Conservation (phyloP, 1,139 yeast species). For the Nakaseomyces sp. region DNA sequence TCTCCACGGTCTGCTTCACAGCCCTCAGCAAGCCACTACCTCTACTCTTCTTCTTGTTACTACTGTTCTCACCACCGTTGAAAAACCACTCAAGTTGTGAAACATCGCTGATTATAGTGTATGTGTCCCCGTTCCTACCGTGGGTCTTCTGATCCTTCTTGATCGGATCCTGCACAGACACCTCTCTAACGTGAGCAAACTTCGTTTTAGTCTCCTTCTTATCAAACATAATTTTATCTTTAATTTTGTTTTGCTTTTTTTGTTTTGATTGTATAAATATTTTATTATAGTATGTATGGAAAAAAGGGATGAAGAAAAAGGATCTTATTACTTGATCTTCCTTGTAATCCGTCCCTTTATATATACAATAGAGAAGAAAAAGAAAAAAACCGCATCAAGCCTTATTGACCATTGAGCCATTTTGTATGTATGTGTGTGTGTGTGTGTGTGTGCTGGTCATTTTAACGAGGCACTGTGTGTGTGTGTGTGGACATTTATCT, state of each 20-base stretch:
- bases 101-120: constrained; percentile 12
- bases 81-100: constrained; percentile 8
- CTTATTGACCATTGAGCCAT: too few species aligned
- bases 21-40: constrained; percentile 4
- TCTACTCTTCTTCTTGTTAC: neutral
- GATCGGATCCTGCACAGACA: constrained; percentile 8
- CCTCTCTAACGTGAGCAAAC: constrained; percentile 13
- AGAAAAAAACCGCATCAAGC: too few species aligned
- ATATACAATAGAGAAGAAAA: too few species aligned
- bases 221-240: constrained; percentile 1
- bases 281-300: too few species aligned
- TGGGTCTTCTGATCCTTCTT: constrained; percentile 5
- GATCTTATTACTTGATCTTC: too few species aligned
- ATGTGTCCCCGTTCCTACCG: constrained; percentile 3
- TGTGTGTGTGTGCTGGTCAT: too few species aligned
- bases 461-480: too few species aligned
- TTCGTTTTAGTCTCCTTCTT: constrained; percentile 11
- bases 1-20: constrained; percentile 3
- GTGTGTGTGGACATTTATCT: too few species aligned
- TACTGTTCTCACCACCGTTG: constrained; percentile 1
- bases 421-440: too few species aligned
- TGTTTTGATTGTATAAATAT: too few species aligned
- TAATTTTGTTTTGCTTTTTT: neutral
- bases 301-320: too few species aligned
- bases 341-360: too few species aligned